Conservation (phyloP, 495 filamentous ascomycete species). For the Penicillium egyptiacum region DNA sequence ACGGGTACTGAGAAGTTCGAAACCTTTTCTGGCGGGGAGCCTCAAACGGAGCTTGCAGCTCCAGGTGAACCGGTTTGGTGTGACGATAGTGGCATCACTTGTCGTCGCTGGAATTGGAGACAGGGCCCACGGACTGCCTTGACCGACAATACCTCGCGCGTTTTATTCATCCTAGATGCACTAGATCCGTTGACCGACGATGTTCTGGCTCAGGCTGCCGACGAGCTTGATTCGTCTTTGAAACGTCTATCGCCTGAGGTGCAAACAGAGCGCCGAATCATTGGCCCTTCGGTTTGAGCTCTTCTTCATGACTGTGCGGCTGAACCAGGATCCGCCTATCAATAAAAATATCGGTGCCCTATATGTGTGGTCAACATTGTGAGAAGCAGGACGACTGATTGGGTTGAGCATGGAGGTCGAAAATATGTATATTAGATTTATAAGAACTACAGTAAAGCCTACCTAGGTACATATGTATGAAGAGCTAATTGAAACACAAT, state of each 20-base stretch:
- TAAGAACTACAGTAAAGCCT: too few relatives aligned
- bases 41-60: conserved; percentile 18
- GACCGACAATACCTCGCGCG: conserved; percentile 27
- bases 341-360: background rate
- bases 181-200: conserved; percentile 18
- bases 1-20: conserved; percentile 30
- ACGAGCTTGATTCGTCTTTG: conserved; percentile 18
- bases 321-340: background rate
- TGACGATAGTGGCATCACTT: conserved; percentile 32
- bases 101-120: conserved; percentile 36
- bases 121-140: conserved; percentile 34
- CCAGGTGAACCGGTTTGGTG: conserved; percentile 36
- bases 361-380: background rate
- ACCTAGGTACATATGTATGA: too few relatives aligned
- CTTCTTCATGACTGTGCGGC: background rate
- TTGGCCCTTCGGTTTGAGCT: background rate
- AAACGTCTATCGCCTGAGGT: conserved; percentile 17
- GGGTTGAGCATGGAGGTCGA: too few relatives aligned
- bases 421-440: too few relatives aligned
- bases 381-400: background rate
- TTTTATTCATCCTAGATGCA: conserved; percentile 31
- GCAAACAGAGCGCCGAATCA: conserved; percentile 1
- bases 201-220: conserved; percentile 14
- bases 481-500: too few relatives aligned
- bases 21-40: conserved; percentile 27